phyloP scores from a whole-genome alignment of 1,284 basidiomycete species.

The Heterobasidion annosum region DNA sequence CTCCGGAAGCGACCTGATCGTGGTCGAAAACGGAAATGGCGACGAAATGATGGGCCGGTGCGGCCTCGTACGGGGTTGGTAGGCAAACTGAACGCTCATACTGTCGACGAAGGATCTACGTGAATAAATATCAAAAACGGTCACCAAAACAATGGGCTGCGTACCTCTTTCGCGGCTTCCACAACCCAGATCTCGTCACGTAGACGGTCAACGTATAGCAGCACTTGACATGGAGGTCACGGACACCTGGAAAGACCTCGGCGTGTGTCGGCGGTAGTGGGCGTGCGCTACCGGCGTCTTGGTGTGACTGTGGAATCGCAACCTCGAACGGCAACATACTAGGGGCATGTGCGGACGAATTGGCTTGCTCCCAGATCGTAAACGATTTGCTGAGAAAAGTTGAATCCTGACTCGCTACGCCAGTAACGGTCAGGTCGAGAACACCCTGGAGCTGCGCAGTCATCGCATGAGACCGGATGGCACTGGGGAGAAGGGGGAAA shows the following conservation, averaged over 20 bases:
- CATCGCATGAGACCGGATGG: neutral
- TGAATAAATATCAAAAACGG: neutral
- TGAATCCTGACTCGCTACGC: constrained; percentile 25
- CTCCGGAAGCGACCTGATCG: constrained; percentile 46
- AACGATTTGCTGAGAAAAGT: constrained; percentile 24
- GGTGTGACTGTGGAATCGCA: constrained; percentile 37
- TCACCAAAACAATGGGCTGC: constrained; percentile 7
- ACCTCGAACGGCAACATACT: constrained; percentile 37
- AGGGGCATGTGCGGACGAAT: constrained; percentile 25
- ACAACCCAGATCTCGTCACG: constrained; percentile 3
- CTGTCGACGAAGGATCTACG: constrained; percentile 9
- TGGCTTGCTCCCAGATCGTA: constrained; percentile 32
- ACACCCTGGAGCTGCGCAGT: constrained; percentile 39
- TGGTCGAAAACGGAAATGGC: constrained; percentile 30
- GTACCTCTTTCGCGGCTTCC: constrained; percentile 5
- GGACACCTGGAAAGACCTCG: constrained; percentile 21
- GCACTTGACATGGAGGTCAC: constrained; percentile 19
- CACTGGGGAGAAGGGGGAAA: neutral
- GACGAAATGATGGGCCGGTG: constrained; percentile 29
- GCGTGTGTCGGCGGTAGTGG: constrained; percentile 47
- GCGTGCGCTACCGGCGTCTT: constrained; percentile 18
- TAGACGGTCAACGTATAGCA: constrained; percentile 34
- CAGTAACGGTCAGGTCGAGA: constrained; percentile 31
- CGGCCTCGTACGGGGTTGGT: constrained; percentile 45
- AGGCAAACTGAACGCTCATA: constrained; percentile 25